Evolutionary conservation across 139 green algal genomes (phyloP).

Genomic region (Chlamydomonas schloesseri): DNA sequence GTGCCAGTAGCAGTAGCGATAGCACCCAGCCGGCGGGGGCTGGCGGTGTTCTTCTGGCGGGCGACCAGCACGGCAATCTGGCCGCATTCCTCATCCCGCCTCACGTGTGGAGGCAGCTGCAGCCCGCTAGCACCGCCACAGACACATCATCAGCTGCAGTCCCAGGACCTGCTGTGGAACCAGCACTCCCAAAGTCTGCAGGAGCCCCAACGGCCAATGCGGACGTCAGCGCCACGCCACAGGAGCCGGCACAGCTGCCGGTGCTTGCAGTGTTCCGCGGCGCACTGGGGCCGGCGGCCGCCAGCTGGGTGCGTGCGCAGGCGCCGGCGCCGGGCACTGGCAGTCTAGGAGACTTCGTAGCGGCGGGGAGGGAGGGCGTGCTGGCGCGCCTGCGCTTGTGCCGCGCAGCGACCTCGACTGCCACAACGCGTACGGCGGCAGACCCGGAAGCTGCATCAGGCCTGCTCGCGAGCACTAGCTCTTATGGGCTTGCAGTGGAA

Average conservation of each 20-base stretch:
- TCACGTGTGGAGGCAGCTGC: background rate
- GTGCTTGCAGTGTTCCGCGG: constrained; percentile 6
- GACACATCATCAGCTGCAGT: background rate
- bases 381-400: background rate
- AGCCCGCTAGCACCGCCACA: background rate
- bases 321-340: background rate
- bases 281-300: background rate
- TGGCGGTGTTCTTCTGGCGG: constrained; percentile 8
- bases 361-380: constrained; percentile 24
- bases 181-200: background rate
- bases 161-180: too few relatives aligned
- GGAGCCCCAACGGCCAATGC: too few relatives aligned
- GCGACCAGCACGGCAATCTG: constrained; percentile 46
- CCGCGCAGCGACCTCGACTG: background rate
- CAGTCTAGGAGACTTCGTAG: background rate
- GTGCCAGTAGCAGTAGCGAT: too few relatives aligned
- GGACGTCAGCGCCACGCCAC: background rate
- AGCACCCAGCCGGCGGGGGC: too few relatives aligned
- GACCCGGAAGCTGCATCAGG: too few relatives aligned
- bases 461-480: background rate
- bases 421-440: too few relatives aligned
- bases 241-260: background rate
- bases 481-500: background rate
- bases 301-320: constrained; percentile 27
- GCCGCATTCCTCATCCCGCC: constrained; percentile 20